Base-by-base conservation (phyloP, 495 filamentous ascomycete species). In the Talaromyces nanjingensis region DNA sequence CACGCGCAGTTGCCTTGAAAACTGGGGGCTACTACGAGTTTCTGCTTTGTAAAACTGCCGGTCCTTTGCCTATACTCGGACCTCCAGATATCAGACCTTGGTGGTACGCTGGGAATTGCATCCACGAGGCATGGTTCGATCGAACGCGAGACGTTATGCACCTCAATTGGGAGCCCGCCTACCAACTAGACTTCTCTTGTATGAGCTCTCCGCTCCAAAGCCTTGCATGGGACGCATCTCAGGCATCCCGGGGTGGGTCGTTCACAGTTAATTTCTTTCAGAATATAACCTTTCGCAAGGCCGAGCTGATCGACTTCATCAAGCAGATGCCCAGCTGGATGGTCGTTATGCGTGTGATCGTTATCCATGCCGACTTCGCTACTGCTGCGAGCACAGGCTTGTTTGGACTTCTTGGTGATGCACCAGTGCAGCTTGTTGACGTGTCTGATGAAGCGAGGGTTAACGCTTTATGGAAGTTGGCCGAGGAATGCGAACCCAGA, bases 321-420 rank as follows among this genome's bases (percentile, higher is more conserved):
- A 39, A 45, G 37, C 31, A 60, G 24, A 20, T 60, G 16, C 34
- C 59, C 34, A 42, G 31, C 20, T 60, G 37, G 31, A 42, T 25
- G 20, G 24, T 60, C 47, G 59, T 60, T 27, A 45, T 60, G 59
- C 59, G 59, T 60, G 59, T 60, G n/a, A 12, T 60, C 37, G 33
- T 60, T 60, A 60, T 60, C 18, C 59, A 60, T 45, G 34, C 59
- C 22, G 59, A 60, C 18, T 39, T 45, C 47, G 14, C 22, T 24
- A 60, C 59, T 60, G 59, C 29, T 45, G 59, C 59, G 18, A 47
- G 33, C 22, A 45, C 59, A 45, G 59, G 59, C 20, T 34, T 47
- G 12, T 42, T 60, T 60, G 59, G 59, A 47, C 59, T 60, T 29
- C 22, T 60, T 9, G 22, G 59, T 12, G 37, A 60, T 25, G 18